phyloP scores from a whole-genome alignment of 495 filamentous ascomycete genomes.

The Diplogelasinospora grovesii region DNA sequence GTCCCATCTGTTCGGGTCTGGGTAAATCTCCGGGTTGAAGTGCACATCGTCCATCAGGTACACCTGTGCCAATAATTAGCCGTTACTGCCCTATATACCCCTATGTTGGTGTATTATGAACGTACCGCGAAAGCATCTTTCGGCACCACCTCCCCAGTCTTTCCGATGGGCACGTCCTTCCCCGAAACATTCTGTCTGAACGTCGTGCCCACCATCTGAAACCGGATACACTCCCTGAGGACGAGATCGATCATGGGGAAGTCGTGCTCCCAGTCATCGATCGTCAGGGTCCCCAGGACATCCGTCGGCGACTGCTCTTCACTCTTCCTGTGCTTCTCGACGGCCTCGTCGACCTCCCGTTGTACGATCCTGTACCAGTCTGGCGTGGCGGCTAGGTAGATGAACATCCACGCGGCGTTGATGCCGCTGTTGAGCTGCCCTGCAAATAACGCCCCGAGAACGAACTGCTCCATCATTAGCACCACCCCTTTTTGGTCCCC shows the following conservation, averaged over 20 bases:
- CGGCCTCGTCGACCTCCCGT: slow-evolving; percentile 34
- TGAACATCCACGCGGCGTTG: slow-evolving; percentile 35
- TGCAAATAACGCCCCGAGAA: slow-evolving; percentile 32
- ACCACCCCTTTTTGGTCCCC: no score
- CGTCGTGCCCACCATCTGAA: slow-evolving; percentile 23
- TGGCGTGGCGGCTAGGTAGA: slow-evolving; percentile 30
- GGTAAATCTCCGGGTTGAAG: slow-evolving; percentile 36
- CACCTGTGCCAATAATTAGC: neutral
- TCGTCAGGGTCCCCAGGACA: slow-evolving; percentile 28
- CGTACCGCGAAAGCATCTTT: slow-evolving; percentile 27
- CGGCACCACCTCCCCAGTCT: slow-evolving; percentile 38
- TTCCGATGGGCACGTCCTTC: slow-evolving; percentile 27
- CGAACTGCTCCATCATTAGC: slow-evolving; percentile 24
- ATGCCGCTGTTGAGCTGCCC: slow-evolving; percentile 38
- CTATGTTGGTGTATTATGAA: no score
- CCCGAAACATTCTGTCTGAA: slow-evolving; percentile 34
- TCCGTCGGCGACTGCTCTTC: slow-evolving; percentile 28
- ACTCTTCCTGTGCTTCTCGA: slow-evolving; percentile 26
- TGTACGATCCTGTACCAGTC: slow-evolving; percentile 34
- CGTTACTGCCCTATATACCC: neutral
- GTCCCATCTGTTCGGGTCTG: slow-evolving; percentile 36
- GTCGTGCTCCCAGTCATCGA: slow-evolving; percentile 41
- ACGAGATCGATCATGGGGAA: slow-evolving; percentile 40
- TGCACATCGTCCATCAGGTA: slow-evolving; percentile 27
- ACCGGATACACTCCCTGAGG: slow-evolving; percentile 38